Percentiles rank a stretch among this genome's conserved stretches.
Conservation (phyloP, 805 yeast genomes). For the Cyberlindnera euphorbiae region DNA sequence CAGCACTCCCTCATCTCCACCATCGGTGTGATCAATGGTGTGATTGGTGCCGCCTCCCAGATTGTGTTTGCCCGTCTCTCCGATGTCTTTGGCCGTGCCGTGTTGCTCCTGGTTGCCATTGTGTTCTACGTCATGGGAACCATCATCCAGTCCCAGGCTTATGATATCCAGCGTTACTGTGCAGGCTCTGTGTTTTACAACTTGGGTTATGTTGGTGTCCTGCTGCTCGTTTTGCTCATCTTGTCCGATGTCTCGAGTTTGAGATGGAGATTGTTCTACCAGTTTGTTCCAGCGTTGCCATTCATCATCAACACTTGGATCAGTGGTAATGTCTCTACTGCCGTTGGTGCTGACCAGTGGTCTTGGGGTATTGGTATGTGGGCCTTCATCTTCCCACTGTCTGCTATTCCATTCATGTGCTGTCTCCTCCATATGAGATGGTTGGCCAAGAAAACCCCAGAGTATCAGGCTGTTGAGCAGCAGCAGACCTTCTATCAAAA, state of each 20-base stretch:
- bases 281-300: conserved; percentile 66
- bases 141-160: conserved; percentile 56
- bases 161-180: conserved; percentile 51
- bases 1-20: conserved; percentile 55
- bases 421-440: conserved; percentile 53
- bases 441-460: conserved; percentile 48
- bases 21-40: conserved; percentile 51
- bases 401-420: conserved; percentile 53
- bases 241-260: conserved; percentile 63
- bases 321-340: conserved; percentile 50
- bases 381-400: conserved; percentile 70
- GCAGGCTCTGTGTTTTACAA: conserved; percentile 57
- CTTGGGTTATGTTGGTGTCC: conserved; percentile 59
- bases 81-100: conserved; percentile 63
- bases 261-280: conserved; percentile 64
- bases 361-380: conserved; percentile 78
- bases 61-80: conserved; percentile 60
- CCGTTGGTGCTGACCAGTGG: conserved; percentile 39
- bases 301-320: conserved; percentile 78
- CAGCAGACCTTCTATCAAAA: conserved; percentile 36
- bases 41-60: conserved; percentile 63
- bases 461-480: conserved; percentile 38
- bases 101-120: conserved; percentile 43
- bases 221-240: conserved; percentile 50
- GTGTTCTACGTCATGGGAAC: conserved; percentile 60